phyloP scores from a whole-genome alignment of 2,329 filamentous ascomycete species.

The Lecanoromycetidae sp. region DNA sequence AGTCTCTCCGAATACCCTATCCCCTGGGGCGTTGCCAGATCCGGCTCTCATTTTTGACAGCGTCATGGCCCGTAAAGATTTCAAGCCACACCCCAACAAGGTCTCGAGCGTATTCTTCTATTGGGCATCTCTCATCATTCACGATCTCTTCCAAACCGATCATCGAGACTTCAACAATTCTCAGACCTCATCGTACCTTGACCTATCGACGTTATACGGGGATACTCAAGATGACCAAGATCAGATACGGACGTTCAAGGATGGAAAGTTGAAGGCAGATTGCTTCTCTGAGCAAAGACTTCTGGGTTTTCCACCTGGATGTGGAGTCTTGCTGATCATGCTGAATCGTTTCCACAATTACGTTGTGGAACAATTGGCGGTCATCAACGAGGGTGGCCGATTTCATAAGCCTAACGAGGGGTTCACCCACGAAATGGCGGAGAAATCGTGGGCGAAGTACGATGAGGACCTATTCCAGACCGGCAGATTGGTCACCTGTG shows the following conservation, averaged over 20 bases:
- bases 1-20: conserved; percentile 45
- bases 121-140: conserved; percentile 61
- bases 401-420: conserved; percentile 54
- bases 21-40: conserved; percentile 56
- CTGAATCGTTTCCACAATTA: conserved; percentile 82
- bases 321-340: conserved; percentile 62
- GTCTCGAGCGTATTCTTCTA: conserved; percentile 61
- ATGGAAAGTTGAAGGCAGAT: conserved; percentile 62
- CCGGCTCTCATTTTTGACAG: conserved; percentile 41
- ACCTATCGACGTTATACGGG: conserved; percentile 60
- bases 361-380: conserved; percentile 62
- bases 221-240: conserved; percentile 42
- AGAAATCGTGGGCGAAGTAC: conserved; percentile 50
- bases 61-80: conserved; percentile 31
- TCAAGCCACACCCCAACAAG: conserved; percentile 52
- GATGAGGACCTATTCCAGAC: conserved; percentile 73
- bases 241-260: conserved; percentile 48
- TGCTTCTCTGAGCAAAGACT: conserved; percentile 59
- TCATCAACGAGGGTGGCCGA: conserved; percentile 73
- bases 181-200: conserved; percentile 60
- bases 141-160: conserved; percentile 63
- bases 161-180: conserved; percentile 46
- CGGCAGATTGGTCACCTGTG: conserved; percentile 43
- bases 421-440: conserved; percentile 38
- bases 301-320: conserved; percentile 58